Conservation (phyloP, 768 basidiomycete species). For the Multifurca ochricompacta region DNA sequence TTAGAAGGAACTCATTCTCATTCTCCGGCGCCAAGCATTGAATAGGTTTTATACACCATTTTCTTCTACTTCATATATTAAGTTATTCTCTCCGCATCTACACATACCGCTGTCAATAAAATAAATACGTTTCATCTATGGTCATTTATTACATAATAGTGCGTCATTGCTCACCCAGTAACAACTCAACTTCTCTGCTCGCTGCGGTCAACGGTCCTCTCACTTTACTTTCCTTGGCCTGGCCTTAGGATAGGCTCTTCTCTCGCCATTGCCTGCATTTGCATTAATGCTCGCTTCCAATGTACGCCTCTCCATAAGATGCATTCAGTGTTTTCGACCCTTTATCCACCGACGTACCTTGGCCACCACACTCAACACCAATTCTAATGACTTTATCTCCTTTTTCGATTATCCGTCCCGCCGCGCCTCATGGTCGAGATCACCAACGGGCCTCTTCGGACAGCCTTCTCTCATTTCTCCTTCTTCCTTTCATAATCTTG, state of each 20-base stretch:
- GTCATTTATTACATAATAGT: too few species aligned
- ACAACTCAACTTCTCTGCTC: too few species aligned
- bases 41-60: slow-evolving; percentile 21
- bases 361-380: slow-evolving; percentile 30
- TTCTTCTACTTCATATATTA: slow-evolving; percentile 12
- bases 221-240: too few species aligned
- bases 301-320: slow-evolving; percentile 14
- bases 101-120: too few species aligned
- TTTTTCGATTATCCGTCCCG: slow-evolving; percentile 63
- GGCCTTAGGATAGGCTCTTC: background rate
- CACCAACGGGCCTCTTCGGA: slow-evolving; percentile 76
- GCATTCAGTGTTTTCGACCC: background rate
- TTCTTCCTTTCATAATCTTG: slow-evolving; percentile 57
- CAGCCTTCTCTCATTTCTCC: slow-evolving; percentile 69
- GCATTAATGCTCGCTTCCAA: slow-evolving; percentile 21
- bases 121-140: too few species aligned
- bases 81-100: slow-evolving; percentile 14
- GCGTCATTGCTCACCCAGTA: too few species aligned
- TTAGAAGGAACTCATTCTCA: slow-evolving; percentile 37
- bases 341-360: slow-evolving; percentile 14
- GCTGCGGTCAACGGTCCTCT: too few species aligned
- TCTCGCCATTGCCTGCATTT: slow-evolving; percentile 5
- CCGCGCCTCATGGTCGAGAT: slow-evolving; percentile 35
- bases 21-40: slow-evolving; percentile 35
- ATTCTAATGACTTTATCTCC: slow-evolving; percentile 46